phyloP scores from a whole-genome alignment of 257 asterid species.

The Osmanthus fragrans region DNA sequence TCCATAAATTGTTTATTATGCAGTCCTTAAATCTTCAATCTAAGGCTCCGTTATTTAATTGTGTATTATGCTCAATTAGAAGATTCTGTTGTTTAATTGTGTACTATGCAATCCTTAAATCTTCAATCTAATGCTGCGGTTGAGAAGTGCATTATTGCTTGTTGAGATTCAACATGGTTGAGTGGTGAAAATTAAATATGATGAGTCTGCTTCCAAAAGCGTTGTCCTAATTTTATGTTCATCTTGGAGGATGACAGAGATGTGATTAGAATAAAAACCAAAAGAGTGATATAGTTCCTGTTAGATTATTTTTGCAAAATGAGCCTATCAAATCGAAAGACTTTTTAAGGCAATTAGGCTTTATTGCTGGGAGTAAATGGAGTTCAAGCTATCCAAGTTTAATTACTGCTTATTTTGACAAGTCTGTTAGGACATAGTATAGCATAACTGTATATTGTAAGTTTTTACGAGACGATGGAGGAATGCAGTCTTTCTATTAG shows the following conservation, averaged over 20 bases:
- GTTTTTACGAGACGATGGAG: too few relatives aligned
- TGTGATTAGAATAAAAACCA: background rate
- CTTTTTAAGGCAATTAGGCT: background rate
- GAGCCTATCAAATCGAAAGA: background rate
- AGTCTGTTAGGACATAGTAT: background rate
- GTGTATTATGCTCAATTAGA: background rate
- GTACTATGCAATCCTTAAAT: background rate
- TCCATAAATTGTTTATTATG: too few relatives aligned
- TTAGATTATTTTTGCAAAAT: background rate
- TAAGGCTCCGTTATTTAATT: too few relatives aligned
- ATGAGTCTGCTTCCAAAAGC: background rate
- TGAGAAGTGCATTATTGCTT: background rate
- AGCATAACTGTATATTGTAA: background rate
- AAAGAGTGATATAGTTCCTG: background rate
- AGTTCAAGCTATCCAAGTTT: background rate
- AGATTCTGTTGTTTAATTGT: background rate
- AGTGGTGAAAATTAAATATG: background rate
- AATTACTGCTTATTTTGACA: background rate
- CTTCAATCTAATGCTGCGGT: background rate
- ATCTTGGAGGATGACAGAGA: background rate
- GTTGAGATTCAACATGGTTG: background rate
- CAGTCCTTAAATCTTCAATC: too few relatives aligned
- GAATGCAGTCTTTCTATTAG: background rate
- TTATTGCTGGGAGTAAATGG: background rate
- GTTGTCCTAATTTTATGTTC: background rate